Conservation (phyloP, 169 alveolate species). For the Plasmodium chabaudi region DNA sequence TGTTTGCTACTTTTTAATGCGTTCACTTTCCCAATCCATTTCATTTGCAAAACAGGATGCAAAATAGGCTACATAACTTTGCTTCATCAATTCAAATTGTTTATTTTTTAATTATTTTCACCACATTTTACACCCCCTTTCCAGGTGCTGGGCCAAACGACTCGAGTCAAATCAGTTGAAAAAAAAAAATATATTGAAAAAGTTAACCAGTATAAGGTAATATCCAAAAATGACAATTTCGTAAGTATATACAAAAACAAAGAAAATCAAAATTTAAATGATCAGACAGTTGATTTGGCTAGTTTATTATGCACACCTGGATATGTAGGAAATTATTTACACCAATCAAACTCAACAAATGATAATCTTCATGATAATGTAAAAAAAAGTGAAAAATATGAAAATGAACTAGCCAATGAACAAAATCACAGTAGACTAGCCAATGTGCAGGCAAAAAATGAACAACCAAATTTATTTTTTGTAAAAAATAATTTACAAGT, state of each 20-base stretch:
- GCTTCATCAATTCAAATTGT: neutral
- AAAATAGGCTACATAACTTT: too few species aligned
- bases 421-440: neutral
- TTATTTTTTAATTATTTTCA: neutral
- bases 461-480: neutral
- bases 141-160: constrained; percentile 8
- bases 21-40: neutral
- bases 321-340: constrained; percentile 41
- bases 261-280: neutral
- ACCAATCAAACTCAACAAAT: constrained; percentile 37
- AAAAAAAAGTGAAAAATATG: neutral
- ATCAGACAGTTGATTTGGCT: constrained; percentile 25
- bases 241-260: constrained; percentile 45
- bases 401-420: neutral
- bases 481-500: neutral
- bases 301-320: constrained; percentile 70
- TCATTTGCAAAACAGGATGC: too few species aligned
- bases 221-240: constrained; percentile 33
- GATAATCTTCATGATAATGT: neutral
- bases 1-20: neutral
- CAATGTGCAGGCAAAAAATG: neutral
- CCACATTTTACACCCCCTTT: neutral
- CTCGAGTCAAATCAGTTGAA: constrained; percentile 19
- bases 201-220: constrained; percentile 23
- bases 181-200: constrained; percentile 32